Conservation (phyloP, 805 yeast species). For the Pichia cephalocereana region DNA sequence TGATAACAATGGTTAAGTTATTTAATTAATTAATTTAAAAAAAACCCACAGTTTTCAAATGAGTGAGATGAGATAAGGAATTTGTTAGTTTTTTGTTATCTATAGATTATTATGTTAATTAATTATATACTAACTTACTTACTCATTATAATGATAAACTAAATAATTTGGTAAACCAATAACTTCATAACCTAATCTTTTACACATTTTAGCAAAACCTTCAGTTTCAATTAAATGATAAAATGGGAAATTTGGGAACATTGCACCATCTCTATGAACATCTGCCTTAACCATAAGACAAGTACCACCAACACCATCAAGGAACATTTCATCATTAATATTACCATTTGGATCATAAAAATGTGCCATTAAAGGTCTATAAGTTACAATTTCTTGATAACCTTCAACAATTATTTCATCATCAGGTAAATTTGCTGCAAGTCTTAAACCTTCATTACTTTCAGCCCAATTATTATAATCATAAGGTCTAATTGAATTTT, state of each 20-base stretch:
- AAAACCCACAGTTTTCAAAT: too few species aligned
- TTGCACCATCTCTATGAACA: conserved; percentile 98
- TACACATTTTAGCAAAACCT: conserved; percentile 98
- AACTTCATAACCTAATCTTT: conserved; percentile 83
- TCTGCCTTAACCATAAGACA: conserved; percentile 94
- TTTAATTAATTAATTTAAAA: too few species aligned
- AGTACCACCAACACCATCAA: conserved; percentile 98
- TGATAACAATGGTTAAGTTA: too few species aligned
- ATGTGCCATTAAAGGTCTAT: conserved; percentile 90
- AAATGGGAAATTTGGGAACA: conserved; percentile 98
- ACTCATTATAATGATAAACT: conserved; percentile 86
- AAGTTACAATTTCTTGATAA: conserved; percentile 86
- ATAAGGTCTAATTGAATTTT: conserved; percentile 66
- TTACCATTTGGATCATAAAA: conserved; percentile 63
- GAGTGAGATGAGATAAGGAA: too few species aligned
- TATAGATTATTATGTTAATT: too few species aligned
- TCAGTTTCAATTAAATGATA: conserved; percentile 95
- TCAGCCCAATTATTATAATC: conserved; percentile 96
- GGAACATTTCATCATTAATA: conserved; percentile 56
- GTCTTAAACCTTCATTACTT: conserved; percentile 63
- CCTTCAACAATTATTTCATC: conserved; percentile 96
- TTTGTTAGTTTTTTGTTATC: too few species aligned
- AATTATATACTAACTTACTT: conserved; percentile 1
- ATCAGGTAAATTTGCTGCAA: conserved; percentile 65
- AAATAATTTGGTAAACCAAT: conserved; percentile 91